phyloP scores from a whole-genome alignment of 345 rosid species.

The Heritiera fomes region DNA sequence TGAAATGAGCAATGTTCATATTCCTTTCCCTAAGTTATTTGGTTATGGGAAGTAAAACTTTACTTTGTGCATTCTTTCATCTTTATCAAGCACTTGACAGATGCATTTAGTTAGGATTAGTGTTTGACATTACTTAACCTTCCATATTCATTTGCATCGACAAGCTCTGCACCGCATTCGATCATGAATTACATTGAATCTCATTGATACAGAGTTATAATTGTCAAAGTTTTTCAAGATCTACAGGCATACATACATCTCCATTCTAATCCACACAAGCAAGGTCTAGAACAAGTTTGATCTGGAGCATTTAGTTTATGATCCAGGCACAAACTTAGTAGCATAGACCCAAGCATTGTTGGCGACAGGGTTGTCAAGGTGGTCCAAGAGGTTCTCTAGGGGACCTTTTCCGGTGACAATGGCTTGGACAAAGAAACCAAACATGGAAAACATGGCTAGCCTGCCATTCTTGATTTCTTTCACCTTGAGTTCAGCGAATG shows the following conservation, averaged over 20 bases:
- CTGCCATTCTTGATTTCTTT: conserved; percentile 97
- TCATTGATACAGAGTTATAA: background rate
- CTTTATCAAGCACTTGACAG: background rate
- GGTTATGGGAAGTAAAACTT: background rate
- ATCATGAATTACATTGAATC: conserved; percentile 21
- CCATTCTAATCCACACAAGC: conserved; percentile 6
- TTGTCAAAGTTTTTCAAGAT: background rate
- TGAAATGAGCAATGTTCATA: conserved; percentile 19
- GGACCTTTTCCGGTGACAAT: conserved; percentile 98
- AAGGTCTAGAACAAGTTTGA: background rate
- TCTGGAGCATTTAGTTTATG: conserved; percentile 30
- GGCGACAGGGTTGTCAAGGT: conserved; percentile 88
- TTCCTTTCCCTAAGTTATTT: background rate
- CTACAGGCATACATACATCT: conserved; percentile 13
- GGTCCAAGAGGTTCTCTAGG: conserved; percentile 86
- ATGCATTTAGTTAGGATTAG: background rate
- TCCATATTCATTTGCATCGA: background rate
- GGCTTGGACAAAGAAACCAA: conserved; percentile 97
- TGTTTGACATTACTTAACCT: background rate
- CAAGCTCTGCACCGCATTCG: background rate
- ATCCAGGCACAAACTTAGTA: conserved; percentile 91
- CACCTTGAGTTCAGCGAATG: conserved; percentile 94
- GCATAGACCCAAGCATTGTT: conserved; percentile 99
- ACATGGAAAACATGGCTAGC: conserved; percentile 98
- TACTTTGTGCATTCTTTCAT: background rate